Conservation (phyloP, 495 filamentous ascomycete genomes). For the Aspergillus asperescens region DNA sequence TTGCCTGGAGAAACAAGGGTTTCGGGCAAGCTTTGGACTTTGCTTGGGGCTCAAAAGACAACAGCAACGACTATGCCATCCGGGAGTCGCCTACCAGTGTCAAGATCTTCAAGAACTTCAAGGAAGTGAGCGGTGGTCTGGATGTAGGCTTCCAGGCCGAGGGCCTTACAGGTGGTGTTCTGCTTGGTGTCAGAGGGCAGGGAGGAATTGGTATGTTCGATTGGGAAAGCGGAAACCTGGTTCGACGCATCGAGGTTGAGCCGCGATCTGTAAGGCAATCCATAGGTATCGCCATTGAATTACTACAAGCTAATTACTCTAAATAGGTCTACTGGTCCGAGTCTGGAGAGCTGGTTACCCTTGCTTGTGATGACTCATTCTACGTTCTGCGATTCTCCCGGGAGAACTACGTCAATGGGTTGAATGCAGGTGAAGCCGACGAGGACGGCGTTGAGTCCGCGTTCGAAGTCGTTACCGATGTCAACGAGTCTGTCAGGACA, state of each 20-base stretch:
- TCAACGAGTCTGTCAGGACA: slow-evolving; percentile 90
- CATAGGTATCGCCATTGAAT: neutral
- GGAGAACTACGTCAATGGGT: slow-evolving; percentile 76
- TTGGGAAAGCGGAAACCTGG: slow-evolving; percentile 84
- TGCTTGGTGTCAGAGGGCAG: slow-evolving; percentile 93
- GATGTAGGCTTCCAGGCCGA: slow-evolving; percentile 97
- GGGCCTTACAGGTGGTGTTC: slow-evolving; percentile 78
- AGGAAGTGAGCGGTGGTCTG: slow-evolving; percentile 80
- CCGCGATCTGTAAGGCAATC: slow-evolving; percentile 59
- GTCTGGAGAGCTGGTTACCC: slow-evolving; percentile 82
- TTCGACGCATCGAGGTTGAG: slow-evolving; percentile 93
- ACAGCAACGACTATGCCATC: slow-evolving; percentile 97
- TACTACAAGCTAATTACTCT: slow-evolving; percentile 5
- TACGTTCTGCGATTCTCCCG: slow-evolving; percentile 88
- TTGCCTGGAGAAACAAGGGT: slow-evolving; percentile 96
- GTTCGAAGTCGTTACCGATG: slow-evolving; percentile 91
- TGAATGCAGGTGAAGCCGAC: slow-evolving; percentile 75
- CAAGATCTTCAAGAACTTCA: slow-evolving; percentile 96
- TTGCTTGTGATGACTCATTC: slow-evolving; percentile 93
- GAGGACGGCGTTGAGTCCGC: slow-evolving; percentile 98
- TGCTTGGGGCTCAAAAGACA: slow-evolving; percentile 94
- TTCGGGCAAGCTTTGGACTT: slow-evolving; percentile 95
- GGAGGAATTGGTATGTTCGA: slow-evolving; percentile 95
- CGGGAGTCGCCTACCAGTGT: slow-evolving; percentile 88
- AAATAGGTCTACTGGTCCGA: slow-evolving; percentile 92